These are phyloP conservation scores for Penicillium sclerotiorum DNA, from an alignment of 2,329 filamentous ascomycete species.

Conservation along the genomic window DNA sequence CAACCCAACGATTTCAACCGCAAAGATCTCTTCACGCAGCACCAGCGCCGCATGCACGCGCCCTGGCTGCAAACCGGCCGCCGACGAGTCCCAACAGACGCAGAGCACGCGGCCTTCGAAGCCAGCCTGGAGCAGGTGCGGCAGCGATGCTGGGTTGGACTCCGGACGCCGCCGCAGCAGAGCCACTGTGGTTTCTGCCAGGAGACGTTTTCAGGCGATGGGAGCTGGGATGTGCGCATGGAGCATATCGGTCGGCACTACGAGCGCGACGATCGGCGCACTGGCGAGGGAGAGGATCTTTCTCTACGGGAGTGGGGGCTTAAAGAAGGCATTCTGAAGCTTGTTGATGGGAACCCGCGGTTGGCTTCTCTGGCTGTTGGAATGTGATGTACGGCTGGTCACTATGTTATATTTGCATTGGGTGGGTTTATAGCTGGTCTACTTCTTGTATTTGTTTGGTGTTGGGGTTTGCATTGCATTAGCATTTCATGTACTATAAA, in stretches of 20 bases:
- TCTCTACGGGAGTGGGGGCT: constrained; percentile 45
- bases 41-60: constrained; percentile 82
- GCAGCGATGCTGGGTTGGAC: constrained; percentile 59
- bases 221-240: constrained; percentile 79
- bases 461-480: not conserved
- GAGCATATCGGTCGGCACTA: constrained; percentile 85
- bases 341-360: constrained; percentile 23
- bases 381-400: not conserved
- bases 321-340: constrained; percentile 34
- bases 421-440: not conserved
- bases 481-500: not conserved
- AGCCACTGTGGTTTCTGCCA: constrained; percentile 67
- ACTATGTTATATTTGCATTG: constrained; percentile 1
- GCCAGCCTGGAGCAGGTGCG: constrained; percentile 60
- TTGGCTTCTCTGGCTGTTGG: constrained; percentile 15
- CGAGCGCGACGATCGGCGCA: constrained; percentile 57
- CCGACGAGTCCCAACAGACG: constrained; percentile 24
- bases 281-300: constrained; percentile 43
- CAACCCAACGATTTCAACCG: constrained; percentile 76
- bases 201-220: constrained; percentile 60
- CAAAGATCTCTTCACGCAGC: constrained; percentile 89
- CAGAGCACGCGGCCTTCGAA: constrained; percentile 48
- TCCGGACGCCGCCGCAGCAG: constrained; percentile 63
- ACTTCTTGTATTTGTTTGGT: not conserved
- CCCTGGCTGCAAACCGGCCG: constrained; percentile 56